Evolutionary conservation across 805 yeast species (phyloP), one percentile per base, ranked within the genome.

Genomic region (Zygosaccharomyces bailii): DNA sequence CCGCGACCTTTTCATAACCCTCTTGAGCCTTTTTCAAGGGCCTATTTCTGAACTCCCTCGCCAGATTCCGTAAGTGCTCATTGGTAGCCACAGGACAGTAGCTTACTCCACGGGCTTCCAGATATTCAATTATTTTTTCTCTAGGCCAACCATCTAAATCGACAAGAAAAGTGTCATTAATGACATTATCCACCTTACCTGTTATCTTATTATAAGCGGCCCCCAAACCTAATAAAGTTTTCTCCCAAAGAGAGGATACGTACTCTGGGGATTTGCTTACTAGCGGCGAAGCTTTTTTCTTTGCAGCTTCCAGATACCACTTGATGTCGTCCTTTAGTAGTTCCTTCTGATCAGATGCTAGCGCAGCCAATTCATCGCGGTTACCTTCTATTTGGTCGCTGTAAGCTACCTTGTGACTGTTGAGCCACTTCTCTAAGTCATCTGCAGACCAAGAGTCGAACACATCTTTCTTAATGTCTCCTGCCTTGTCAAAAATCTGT

Each of bases 351-450:
- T 63, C 52, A 23, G 57, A 49, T 2, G 75, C 78, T 13, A 63
- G 18, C 9, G 60, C 47, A 4, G 64, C 54, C 37, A 75, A 59
- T 29, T 65, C 61, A 25, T 70, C 69, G 45, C 63, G 70, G 36
- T 65, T 64, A 7, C 53, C 36, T 16, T 61, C 65, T 9, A 59
- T 38, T n/a, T 63, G 56, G 27, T 69, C 67, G 31, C 66, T 65
- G 33, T 70, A 54, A 10, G 63, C 60, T 31, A 71, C 59, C 21
- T 74, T 75, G 54, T 76, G 78, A 32, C 66, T 57, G 43, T 68
- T 60, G 25, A 82, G 61, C 78, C 85, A 82, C 47, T 73, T 74
- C 53, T 70, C 66, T 46, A 82, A 61, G 53, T 81, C 84, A 4
- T 72, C 66, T 19, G 74, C 68, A 3, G 78, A 61, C 84, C 84